Conservation (phyloP, 2,329 filamentous ascomycete genomes). For the Cercospora berteroae region DNA sequence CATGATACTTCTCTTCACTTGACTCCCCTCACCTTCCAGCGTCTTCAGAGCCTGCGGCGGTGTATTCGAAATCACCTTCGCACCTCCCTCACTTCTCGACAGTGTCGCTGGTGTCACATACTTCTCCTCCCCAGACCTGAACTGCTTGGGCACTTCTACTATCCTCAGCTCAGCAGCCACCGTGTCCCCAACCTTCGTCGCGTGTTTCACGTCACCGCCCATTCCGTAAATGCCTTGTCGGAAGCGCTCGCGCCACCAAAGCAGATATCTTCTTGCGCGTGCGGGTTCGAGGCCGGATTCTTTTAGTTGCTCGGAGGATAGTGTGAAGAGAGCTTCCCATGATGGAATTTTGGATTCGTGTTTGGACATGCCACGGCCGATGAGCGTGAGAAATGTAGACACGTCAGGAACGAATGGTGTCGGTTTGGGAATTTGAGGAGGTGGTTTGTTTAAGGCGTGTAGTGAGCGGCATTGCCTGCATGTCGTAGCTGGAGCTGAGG, state of each 20-base stretch:
- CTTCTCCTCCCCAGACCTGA: constrained; percentile 3
- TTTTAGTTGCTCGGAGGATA: constrained; percentile 73
- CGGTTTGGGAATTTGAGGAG: constrained; percentile 58
- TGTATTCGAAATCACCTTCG: constrained; percentile 61
- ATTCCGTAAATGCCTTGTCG: constrained; percentile 72
- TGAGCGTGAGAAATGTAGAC: constrained; percentile 80
- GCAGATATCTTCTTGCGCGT: constrained; percentile 75
- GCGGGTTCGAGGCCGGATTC: constrained; percentile 85
- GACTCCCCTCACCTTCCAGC: constrained; percentile 4
- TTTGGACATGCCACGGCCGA: constrained; percentile 79
- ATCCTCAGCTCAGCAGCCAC: constrained; percentile 56
- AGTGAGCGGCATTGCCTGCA: constrained; percentile 25
- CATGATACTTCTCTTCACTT: constrained; percentile 23
- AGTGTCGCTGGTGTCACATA: constrained; percentile 45
- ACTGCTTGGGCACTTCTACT: constrained; percentile 48
- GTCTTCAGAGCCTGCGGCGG: constrained; percentile 40
- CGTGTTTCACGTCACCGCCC: constrained; percentile 76
- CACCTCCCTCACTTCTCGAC: constrained; percentile 54
- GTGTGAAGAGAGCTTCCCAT: constrained; percentile 86
- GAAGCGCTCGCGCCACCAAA: constrained; percentile 86
- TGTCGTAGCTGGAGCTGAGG: constrained; percentile 9
- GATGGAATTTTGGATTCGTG: constrained; percentile 83
- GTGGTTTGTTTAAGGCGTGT: constrained; percentile 22
- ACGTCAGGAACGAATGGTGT: constrained; percentile 86
- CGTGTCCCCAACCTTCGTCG: constrained; percentile 53